Evolutionary conservation across 2,329 filamentous ascomycete species (phyloP).

Genomic region (Xylariomycetidae sp.): DNA sequence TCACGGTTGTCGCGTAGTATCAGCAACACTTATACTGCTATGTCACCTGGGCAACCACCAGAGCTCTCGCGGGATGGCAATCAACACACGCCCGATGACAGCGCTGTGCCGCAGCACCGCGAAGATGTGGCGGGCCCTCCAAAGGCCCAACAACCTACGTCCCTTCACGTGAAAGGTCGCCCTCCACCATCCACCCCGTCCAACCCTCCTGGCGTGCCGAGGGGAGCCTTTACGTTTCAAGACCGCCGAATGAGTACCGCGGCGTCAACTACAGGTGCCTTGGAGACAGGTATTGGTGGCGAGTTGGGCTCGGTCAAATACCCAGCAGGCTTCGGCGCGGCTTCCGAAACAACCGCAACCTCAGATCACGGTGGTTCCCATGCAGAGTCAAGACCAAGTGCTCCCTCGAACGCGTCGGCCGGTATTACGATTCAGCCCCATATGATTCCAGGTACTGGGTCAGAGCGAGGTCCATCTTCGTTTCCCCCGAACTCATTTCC

Average conservation of each 20-base stretch:
- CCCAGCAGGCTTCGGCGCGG: conserved; percentile 29
- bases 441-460: conserved; percentile 31
- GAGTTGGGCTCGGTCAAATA: conserved; percentile 48
- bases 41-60: conserved; percentile 21
- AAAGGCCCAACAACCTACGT: conserved; percentile 21
- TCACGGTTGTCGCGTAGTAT: conserved; percentile 27
- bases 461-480: conserved; percentile 18
- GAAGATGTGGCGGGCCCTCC: conserved; percentile 8
- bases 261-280: conserved; percentile 26
- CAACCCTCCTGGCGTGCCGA: conserved; percentile 39
- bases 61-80: conserved; percentile 9
- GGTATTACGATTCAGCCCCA: no score
- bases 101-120: conserved; percentile 4
- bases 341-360: conserved; percentile 14
- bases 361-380: conserved; percentile 18
- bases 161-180: conserved; percentile 28
- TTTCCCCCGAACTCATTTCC: conserved; percentile 46
- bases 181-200: conserved; percentile 40
- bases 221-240: conserved; percentile 37
- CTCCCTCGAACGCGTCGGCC: no score
- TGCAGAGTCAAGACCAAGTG: conserved; percentile 33
- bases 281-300: conserved; percentile 38
- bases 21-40: conserved; percentile 19
- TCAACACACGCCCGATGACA: conserved; percentile 4
- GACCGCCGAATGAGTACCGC: conserved; percentile 29